Percentiles rank a stretch among this genome's conserved stretches.
phyloP scores from a whole-genome alignment of 2,329 filamentous ascomycete genomes.

The Neoscytalidium dimidiatum region DNA sequence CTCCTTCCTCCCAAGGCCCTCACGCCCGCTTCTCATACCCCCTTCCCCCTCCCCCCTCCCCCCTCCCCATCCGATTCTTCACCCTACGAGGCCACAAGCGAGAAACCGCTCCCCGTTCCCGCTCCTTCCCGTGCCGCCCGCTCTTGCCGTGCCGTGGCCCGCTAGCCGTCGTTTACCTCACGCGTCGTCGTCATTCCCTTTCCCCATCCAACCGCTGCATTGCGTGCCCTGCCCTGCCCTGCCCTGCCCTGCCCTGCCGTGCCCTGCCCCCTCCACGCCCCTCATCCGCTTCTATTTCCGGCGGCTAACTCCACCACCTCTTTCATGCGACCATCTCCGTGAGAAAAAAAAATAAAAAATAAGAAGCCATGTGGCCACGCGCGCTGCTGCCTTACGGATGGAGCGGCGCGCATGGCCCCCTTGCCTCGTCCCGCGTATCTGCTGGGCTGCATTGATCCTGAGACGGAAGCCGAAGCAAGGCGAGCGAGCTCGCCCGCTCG shows the following conservation, averaged over 20 bases:
- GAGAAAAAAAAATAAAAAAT: too few species aligned
- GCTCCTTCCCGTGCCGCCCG: slow-evolving; percentile 16
- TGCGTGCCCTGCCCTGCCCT: too few species aligned
- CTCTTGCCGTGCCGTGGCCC: slow-evolving; percentile 15
- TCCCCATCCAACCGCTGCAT: background rate
- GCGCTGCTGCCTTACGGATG: background rate
- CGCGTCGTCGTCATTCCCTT: background rate
- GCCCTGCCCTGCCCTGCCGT: background rate
- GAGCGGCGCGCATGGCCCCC: background rate
- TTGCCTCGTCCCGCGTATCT: background rate
- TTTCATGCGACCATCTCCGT: background rate
- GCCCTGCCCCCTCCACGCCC: background rate
- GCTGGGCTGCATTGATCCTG: background rate
- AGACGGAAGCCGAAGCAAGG: background rate
- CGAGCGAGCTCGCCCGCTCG: too few species aligned
- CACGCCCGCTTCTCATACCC: background rate
- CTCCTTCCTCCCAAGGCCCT: background rate
- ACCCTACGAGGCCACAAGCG: background rate
- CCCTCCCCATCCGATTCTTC: too few species aligned
- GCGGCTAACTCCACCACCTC: background rate
- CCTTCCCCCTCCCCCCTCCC: too few species aligned
- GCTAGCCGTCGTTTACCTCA: background rate
- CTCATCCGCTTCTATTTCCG: background rate
- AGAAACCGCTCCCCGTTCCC: slow-evolving; percentile 1
- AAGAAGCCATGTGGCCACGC: background rate